Percentiles rank a stretch among this genome's conserved stretches.
Evolutionary conservation across 768 basidiomycete genomes (phyloP).

Genomic region (Crucibulum laeve): DNA sequence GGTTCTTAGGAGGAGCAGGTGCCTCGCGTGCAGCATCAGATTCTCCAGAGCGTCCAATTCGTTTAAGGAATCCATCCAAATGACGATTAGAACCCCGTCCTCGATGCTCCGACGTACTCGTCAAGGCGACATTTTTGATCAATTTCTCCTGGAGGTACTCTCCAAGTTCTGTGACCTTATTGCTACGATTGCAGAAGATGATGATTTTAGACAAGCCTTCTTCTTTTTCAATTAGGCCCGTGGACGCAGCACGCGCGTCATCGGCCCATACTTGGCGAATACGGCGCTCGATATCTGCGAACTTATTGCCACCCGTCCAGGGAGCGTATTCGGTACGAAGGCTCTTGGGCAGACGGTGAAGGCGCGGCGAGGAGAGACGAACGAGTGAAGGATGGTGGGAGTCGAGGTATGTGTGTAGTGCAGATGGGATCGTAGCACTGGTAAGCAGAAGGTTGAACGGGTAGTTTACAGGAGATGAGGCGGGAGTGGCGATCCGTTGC

Average conservation of each 20-base stretch:
- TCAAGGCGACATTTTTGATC: conserved; percentile 61
- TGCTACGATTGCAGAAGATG: conserved; percentile 79
- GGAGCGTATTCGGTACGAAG: conserved; percentile 69
- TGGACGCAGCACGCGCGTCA: conserved; percentile 35
- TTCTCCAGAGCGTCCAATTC: conserved; percentile 5
- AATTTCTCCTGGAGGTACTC: conserved; percentile 54
- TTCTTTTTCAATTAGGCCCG: conserved; percentile 12
- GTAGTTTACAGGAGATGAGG: conserved; percentile 37
- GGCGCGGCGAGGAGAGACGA: conserved; percentile 75
- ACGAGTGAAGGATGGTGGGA: conserved; percentile 54
- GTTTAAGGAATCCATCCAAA: conserved; percentile 68
- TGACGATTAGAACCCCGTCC: conserved; percentile 70
- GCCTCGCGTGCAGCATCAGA: background rate
- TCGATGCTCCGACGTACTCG: conserved; percentile 54
- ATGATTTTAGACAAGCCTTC: conserved; percentile 60
- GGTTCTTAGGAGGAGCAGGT: conserved; percentile 14
- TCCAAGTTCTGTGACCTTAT: conserved; percentile 61
- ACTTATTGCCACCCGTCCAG: conserved; percentile 79
- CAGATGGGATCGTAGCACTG: conserved; percentile 83
- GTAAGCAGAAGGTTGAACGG: conserved; percentile 82
- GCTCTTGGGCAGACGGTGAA: conserved; percentile 73
- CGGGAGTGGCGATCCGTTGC: conserved; percentile 5
- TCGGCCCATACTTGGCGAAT: conserved; percentile 73
- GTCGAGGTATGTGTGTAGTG: conserved; percentile 63
- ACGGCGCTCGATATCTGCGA: conserved; percentile 74